These are phyloP conservation scores for Quercus phellos DNA, from an alignment of 331 rosid genomes.

Conservation along the genomic window DNA sequence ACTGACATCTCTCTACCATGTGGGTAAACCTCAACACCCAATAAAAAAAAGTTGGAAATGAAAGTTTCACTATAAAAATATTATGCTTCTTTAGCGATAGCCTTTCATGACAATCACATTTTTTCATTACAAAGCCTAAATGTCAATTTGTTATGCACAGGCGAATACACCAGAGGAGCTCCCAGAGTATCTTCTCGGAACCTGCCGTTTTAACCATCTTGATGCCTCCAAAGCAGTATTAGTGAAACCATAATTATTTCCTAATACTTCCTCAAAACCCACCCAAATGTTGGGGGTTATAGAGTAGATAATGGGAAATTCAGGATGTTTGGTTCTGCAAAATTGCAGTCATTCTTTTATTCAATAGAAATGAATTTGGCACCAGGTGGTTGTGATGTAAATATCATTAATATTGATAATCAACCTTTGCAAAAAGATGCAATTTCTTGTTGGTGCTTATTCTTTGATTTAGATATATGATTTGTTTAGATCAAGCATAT, in stretches of 20 bases:
- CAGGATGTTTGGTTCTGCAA: constrained; percentile 21
- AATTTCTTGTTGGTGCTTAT: constrained; percentile 21
- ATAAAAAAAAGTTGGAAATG: too few relatives aligned
- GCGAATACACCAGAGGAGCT: constrained; percentile 44
- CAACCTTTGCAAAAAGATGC: constrained; percentile 24
- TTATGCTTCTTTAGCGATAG: not conserved
- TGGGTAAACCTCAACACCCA: too few relatives aligned
- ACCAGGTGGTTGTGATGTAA: constrained; percentile 28
- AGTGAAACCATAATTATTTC: constrained; percentile 19
- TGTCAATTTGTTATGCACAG: constrained; percentile 12
- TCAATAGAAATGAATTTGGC: constrained; percentile 29
- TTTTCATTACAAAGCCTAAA: not conserved
- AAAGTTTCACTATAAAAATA: not conserved
- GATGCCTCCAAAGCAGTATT: constrained; percentile 34
- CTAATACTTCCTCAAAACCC: constrained; percentile 1
- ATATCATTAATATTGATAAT: constrained; percentile 25
- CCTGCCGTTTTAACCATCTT: constrained; percentile 47
- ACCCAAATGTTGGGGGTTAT: constrained; percentile 4
- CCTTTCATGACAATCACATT: not conserved
- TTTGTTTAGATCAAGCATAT: not conserved
- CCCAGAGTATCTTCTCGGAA: constrained; percentile 41
- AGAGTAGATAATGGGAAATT: constrained; percentile 11
- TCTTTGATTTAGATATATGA: not conserved
- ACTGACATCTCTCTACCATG: too few relatives aligned
- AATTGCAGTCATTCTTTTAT: constrained; percentile 37